A percentile compares a stretch with the other conserved stretches of the same genome.
Conservation (phyloP, 495 filamentous ascomycete species). For the Annulohypoxylon bovei region DNA sequence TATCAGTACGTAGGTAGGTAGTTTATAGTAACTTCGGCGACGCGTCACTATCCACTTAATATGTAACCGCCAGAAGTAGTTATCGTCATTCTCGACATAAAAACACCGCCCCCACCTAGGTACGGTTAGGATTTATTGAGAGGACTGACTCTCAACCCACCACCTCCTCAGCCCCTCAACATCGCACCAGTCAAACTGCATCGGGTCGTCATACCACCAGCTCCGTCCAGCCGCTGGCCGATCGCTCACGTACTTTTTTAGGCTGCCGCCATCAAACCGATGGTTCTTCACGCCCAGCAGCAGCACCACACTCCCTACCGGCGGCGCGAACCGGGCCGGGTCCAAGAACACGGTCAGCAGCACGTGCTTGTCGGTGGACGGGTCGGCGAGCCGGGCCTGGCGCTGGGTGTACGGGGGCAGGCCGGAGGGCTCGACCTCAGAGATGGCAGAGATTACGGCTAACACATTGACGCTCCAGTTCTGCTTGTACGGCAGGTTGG, state of each 20-base stretch:
- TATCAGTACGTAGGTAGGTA: too few species aligned
- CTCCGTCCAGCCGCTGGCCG: constrained; percentile 35
- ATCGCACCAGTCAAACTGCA: constrained; percentile 54
- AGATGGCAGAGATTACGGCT: constrained; percentile 53
- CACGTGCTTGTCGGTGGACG: constrained; percentile 54
- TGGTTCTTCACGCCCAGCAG: constrained; percentile 61
- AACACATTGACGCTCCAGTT: constrained; percentile 61
- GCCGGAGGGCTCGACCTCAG: constrained; percentile 49
- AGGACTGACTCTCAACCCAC: constrained; percentile 45
- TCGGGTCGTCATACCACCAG: constrained; percentile 57
- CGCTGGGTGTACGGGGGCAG: constrained; percentile 54
- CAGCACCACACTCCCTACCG: constrained; percentile 53
- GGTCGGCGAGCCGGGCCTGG: constrained; percentile 54
- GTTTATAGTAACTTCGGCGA: too few species aligned
- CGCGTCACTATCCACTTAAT: too few species aligned
- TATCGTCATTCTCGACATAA: not conserved
- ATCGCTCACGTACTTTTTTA: constrained; percentile 61
- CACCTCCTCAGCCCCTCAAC: constrained; percentile 51
- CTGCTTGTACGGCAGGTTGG: constrained; percentile 58
- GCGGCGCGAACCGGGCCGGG: constrained; percentile 52
- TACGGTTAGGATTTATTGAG: not conserved
- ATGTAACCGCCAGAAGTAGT: too few species aligned
- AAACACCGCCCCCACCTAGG: not conserved
- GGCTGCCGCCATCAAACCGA: constrained; percentile 55
- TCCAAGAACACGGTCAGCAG: constrained; percentile 57